Base-by-base conservation (phyloP, 305 asterid species). In the Fraxinus ornus region DNA sequence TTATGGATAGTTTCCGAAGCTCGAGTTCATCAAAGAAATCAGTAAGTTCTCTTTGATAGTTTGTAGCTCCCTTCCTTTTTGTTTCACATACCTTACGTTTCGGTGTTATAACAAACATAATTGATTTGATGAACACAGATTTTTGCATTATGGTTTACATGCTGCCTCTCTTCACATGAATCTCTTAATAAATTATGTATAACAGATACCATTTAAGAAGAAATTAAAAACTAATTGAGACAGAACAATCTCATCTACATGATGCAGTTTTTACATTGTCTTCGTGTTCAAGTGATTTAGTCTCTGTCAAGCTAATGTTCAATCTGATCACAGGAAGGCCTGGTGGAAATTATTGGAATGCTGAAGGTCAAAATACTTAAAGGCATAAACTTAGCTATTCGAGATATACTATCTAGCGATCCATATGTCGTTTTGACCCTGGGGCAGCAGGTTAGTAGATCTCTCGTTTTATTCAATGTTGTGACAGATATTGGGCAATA, bases 351-450 rank as follows among this genome's bases (percentile, higher is more conserved):
- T 82, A 78, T 93, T 74, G 98, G 98, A 83, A 80, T 84, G 68
- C 79, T 94, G 85, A 94, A 90, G 93, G 84, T 94, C 83, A 94
- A 86, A 83, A 91, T 93, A 79, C 85, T 91, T 9, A 91, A 89
- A 88, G 97, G 98, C 85, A 89, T 92, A 5, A 90, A 94, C 74
- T 86, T 94, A 83, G 97, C 95, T 66, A 84, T 93, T 71, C 94
- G 98, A 79, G 98, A 94, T 85, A 88, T 94, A 93, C 80, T 91
- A 84, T 88, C 97, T 5, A 93, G 98, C 49, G 97, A 94, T 89
- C 97, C 98, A 52, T 93, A 93, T 74, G 85, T 93, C 70, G 86
- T 91, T 74, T 87, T 94, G 86, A 84, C 85, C 66, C 85, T 93
- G 75, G 97, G 97, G 37, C 78, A 83, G 76, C 95, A 94, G 89